Percentiles rank a stretch among this genome's conserved stretches.
phyloP scores from a whole-genome alignment of 805 yeast genomes.

The Saturnispora gosingensis region DNA sequence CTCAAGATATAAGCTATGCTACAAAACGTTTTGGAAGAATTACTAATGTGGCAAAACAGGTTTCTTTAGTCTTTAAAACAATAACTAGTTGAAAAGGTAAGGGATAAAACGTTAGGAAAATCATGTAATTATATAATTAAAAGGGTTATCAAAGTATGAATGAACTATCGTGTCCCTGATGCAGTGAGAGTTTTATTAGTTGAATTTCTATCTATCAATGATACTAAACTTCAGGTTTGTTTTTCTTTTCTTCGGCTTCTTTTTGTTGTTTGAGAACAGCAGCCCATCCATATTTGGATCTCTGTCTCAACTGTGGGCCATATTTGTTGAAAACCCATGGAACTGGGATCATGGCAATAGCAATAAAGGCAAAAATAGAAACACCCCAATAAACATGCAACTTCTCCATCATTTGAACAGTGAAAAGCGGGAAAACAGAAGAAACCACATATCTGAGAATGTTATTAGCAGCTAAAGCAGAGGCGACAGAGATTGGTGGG shows the following conservation, averaged over 20 bases:
- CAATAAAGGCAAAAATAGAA: constrained; percentile 53
- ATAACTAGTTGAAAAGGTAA: neutral
- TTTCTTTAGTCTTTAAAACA: neutral
- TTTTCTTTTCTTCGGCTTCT: constrained; percentile 5
- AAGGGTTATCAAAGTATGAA: neutral
- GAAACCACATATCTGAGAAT: constrained; percentile 66
- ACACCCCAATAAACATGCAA: constrained; percentile 76
- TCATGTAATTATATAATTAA: neutral
- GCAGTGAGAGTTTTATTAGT: neutral
- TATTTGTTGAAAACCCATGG: constrained; percentile 59
- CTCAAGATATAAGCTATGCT: too few relatives aligned
- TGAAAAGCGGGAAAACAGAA: constrained; percentile 76
- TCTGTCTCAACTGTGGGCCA: constrained; percentile 48
- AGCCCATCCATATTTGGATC: constrained; percentile 51
- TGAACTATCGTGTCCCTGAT: neutral
- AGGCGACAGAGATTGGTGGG: constrained; percentile 71
- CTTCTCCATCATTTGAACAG: constrained; percentile 70
- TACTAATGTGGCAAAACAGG: too few relatives aligned
- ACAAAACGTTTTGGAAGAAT: too few relatives aligned
- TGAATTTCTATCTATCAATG: neutral
- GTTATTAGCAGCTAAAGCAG: constrained; percentile 87
- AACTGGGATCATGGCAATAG: constrained; percentile 62
- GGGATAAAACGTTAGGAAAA: neutral
- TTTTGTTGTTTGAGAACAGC: constrained; percentile 28
- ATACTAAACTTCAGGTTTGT: neutral